These are phyloP conservation scores for Verticillium alfalfae DNA, from an alignment of 2,329 filamentous ascomycete species.

Conservation along the genomic window DNA sequence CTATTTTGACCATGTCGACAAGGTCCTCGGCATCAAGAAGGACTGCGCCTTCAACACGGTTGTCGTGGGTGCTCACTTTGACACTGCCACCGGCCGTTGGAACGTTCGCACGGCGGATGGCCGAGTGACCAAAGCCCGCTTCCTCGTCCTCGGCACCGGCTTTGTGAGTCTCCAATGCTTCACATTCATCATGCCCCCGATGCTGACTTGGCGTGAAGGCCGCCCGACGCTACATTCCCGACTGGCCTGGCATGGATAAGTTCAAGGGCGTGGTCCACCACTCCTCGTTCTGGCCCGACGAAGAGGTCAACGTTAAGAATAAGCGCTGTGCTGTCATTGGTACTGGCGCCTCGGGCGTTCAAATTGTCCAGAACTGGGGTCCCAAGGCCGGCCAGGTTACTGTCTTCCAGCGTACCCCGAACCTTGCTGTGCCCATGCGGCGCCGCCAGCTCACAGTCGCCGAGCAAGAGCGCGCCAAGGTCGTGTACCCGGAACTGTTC, in stretches of 20 bases:
- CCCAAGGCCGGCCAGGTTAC: constrained; percentile 44
- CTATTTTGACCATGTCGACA: constrained; percentile 57
- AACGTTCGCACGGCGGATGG: constrained; percentile 42
- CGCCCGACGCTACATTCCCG: constrained; percentile 55
- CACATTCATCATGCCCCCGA: neutral
- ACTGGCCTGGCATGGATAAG: constrained; percentile 52
- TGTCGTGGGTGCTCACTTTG: constrained; percentile 46
- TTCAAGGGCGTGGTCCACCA: constrained; percentile 57
- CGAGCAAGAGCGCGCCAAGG: constrained; percentile 42
- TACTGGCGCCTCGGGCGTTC: constrained; percentile 59
- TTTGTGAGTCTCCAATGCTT: constrained; percentile 28
- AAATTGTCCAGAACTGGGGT: constrained; percentile 57
- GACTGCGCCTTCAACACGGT: constrained; percentile 51
- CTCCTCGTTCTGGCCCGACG: constrained; percentile 55
- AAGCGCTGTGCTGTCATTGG: constrained; percentile 60
- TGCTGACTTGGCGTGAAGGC: constrained; percentile 23
- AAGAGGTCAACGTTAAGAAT: constrained; percentile 47
- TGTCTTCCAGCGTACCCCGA: constrained; percentile 64
- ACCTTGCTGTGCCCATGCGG: constrained; percentile 56
- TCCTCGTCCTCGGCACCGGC: constrained; percentile 47
- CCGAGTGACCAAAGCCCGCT: constrained; percentile 41
- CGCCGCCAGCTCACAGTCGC: constrained; percentile 24
- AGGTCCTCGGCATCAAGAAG: constrained; percentile 48
- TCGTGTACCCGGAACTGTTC: constrained; percentile 45
- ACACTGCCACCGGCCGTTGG: constrained; percentile 42